Evolutionary conservation across 1,284 basidiomycete genomes (phyloP), one percentile per base, ranked within the genome.

Genomic region (Melampsora larici-populina): DNA sequence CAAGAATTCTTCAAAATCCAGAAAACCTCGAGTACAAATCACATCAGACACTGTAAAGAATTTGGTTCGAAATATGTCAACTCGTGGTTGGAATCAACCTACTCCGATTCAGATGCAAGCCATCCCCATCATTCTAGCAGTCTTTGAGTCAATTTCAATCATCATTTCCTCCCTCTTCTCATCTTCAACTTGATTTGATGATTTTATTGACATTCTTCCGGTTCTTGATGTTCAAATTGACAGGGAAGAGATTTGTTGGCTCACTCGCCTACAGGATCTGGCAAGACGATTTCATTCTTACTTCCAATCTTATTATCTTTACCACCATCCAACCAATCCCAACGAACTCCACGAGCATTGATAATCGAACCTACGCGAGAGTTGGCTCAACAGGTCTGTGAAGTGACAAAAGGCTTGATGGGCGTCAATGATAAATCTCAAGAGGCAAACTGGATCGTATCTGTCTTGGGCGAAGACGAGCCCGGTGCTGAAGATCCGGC

Each of bases 251-350:
- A 97, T 84, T 87, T 96, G 26, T 89, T 92, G 79, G 94, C 93
- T 31, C 91, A 97, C 36, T 95, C 95, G 0, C 94, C 94, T 0
- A 97, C 94, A 0, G 94, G 94, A 74, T 94, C 92, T 5, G 94
- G 94, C 78, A 97, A 97, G 86, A 97, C 94, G 0, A 86, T 97
- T 5, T 89, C 93, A 0, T 97, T 96, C 84, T 87, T 95, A 29
- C 85, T 96, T 13, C 94, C 94, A 0, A 87, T 93, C 33, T 87
- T 97, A 36, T n/a, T 55, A 24, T 64, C 63, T 2, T n/a, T 33
- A 31, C 63, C 63, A 15, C 33, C 63, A 31, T 64, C 63, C n/a
- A 64, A 29, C 21, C 63, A 15, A 33, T 7, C 33, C 33, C 18
- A 9, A 21, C 63, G 29, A 29, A 33, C 13, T 8, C 63, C 63